Evolutionary conservation across 352 stramenopile genomes (phyloP).

Genomic region (Phytophthora ohioensis): DNA sequence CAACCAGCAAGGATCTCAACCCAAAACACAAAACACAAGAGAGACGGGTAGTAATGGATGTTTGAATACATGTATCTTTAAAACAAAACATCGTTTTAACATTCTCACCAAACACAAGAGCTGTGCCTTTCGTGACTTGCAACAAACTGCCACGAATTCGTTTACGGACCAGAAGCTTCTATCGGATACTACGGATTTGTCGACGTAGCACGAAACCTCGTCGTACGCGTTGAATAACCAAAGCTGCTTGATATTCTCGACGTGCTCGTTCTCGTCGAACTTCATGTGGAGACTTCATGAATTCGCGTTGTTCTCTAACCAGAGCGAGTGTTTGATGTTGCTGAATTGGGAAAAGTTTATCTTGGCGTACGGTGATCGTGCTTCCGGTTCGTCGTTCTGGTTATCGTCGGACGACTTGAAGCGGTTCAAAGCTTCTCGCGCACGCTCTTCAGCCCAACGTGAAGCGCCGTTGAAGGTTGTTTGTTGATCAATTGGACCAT

Average conservation of each 20-base stretch:
- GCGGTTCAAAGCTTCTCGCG: constrained; percentile 13
- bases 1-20: too few species aligned
- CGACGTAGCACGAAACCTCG: constrained; percentile 60
- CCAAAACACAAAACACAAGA: too few species aligned
- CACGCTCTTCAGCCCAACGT: constrained; percentile 33
- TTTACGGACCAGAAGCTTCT: constrained; percentile 71
- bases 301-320: constrained; percentile 48
- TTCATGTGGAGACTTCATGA: constrained; percentile 53
- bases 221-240: constrained; percentile 64
- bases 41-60: too few species aligned
- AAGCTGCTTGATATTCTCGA: constrained; percentile 51
- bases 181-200: constrained; percentile 53
- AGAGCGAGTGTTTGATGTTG: constrained; percentile 48
- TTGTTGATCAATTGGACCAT: constrained; percentile 25
- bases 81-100: too few species aligned
- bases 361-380: constrained; percentile 25
- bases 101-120: constrained; percentile 70
- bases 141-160: constrained; percentile 65
- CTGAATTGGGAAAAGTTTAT: constrained; percentile 22
- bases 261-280: constrained; percentile 43
- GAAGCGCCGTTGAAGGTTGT: constrained; percentile 6
- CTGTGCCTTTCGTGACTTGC: constrained; percentile 69
- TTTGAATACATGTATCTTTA: too few species aligned
- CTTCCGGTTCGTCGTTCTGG: constrained; percentile 23
- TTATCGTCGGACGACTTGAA: constrained; percentile 24